Conservation (phyloP, 768 basidiomycete species). For the Psilocybe cubensis region DNA sequence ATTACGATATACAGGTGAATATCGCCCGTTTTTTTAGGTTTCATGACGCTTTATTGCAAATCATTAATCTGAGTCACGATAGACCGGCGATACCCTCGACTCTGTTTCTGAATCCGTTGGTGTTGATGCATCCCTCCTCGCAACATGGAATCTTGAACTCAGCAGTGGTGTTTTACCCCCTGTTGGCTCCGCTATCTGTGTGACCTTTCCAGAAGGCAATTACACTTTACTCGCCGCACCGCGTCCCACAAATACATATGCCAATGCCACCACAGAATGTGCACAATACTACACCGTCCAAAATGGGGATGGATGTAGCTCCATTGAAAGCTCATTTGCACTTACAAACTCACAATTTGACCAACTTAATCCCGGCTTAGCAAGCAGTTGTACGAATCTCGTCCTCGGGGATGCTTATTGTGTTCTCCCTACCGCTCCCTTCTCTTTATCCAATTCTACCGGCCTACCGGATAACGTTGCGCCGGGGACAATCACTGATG, state of each 20-base stretch:
- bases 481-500: background rate
- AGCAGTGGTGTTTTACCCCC: background rate
- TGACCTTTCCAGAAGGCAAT: conserved; percentile 12
- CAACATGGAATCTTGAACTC: conserved; percentile 24
- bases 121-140: conserved; percentile 16
- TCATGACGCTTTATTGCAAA: no score
- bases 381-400: conserved; percentile 16
- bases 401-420: conserved; percentile 17
- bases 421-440: background rate
- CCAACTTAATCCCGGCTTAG: conserved; percentile 6
- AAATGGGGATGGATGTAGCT: conserved; percentile 1
- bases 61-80: no score
- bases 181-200: background rate
- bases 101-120: conserved; percentile 7
- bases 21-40: no score
- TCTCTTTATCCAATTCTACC: background rate
- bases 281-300: conserved; percentile 10
- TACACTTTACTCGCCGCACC: conserved; percentile 21
- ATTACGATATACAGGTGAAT: conserved; percentile 14
- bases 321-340: background rate
- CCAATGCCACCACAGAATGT: conserved; percentile 12
- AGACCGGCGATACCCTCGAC: background rate
- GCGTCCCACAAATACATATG: conserved; percentile 17
- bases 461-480: background rate
- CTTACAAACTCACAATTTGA: conserved; percentile 6